Conservation (phyloP, 2,329 filamentous ascomycete species). For the Teratosphaeria gauchensis region DNA sequence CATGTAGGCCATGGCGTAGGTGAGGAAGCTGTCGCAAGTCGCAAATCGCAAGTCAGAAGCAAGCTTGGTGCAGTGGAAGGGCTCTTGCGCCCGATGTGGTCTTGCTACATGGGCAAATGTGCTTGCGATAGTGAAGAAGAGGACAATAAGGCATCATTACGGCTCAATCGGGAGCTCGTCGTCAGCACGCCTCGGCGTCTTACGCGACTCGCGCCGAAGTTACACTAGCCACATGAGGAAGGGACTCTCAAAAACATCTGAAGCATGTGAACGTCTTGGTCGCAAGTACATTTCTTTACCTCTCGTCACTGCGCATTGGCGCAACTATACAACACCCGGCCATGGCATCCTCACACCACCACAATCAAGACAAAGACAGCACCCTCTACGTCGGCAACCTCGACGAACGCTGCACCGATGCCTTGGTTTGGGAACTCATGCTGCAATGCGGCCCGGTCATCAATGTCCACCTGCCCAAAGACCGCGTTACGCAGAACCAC, state of each 20-base stretch:
- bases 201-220: not conserved
- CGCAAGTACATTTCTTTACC: not conserved
- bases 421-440: slow-evolving; percentile 95
- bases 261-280: not conserved
- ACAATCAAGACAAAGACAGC: slow-evolving; percentile 96
- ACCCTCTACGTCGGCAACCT: slow-evolving; percentile 98
- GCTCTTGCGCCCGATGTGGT: not conserved
- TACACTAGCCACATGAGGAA: not conserved
- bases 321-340: not conserved
- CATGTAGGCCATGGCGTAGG: slow-evolving; percentile 58
- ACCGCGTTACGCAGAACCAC: slow-evolving; percentile 91
- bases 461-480: slow-evolving; percentile 96
- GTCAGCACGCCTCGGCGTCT: not conserved
- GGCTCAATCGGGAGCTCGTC: not conserved
- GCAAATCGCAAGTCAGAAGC: not conserved
- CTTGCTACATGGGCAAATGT: not conserved
- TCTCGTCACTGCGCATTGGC: not conserved
- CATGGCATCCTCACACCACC: not conserved
- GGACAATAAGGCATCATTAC: not conserved
- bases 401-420: slow-evolving; percentile 87
- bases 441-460: slow-evolving; percentile 94
- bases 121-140: not conserved
- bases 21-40: not conserved
- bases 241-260: not conserved
- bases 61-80: not conserved